Percentiles rank a stretch among this genome's conserved stretches.
phyloP scores from a whole-genome alignment of 2,329 filamentous ascomycete genomes.

The Aspergillus latus region DNA sequence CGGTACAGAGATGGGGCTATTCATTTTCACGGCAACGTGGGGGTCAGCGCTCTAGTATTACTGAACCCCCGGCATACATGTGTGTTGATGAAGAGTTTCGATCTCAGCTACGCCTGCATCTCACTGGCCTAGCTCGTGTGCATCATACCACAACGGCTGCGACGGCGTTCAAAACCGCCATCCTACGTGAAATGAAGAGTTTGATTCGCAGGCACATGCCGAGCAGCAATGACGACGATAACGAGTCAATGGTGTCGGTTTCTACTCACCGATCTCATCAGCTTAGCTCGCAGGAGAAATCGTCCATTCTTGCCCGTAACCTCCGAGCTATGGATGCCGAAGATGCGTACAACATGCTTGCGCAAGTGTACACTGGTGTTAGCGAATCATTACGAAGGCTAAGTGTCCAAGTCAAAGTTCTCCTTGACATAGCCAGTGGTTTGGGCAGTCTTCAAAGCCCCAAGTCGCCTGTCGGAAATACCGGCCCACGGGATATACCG shows the following conservation, averaged over 20 bases:
- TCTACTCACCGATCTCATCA: conserved; percentile 73
- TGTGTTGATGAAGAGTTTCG: conserved; percentile 70
- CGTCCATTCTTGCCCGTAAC: conserved; percentile 81
- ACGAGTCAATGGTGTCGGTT: conserved; percentile 80
- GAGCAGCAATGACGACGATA: conserved; percentile 91
- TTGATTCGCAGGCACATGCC: conserved; percentile 83
- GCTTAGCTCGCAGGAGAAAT: conserved; percentile 82
- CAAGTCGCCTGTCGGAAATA: conserved; percentile 40
- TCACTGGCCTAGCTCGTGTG: conserved; percentile 78
- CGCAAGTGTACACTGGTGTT: conserved; percentile 80
- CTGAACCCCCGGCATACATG: conserved; percentile 75
- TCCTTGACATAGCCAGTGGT: conserved; percentile 86
- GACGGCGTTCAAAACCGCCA: conserved; percentile 77
- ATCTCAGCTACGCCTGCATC: conserved; percentile 65
- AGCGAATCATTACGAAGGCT: conserved; percentile 83
- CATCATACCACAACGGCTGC: conserved; percentile 78
- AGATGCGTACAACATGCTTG: conserved; percentile 80
- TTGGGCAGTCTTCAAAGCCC: conserved; percentile 45
- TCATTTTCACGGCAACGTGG: conserved; percentile 72
- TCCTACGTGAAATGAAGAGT: conserved; percentile 80
- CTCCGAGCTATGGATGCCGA: conserved; percentile 77
- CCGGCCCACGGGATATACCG: conserved; percentile 25
- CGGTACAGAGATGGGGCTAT: conserved; percentile 80
- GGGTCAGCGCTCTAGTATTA: conserved; percentile 64
- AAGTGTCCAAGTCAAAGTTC: conserved; percentile 86